Conservation (phyloP, 2,329 filamentous ascomycete genomes). For the Curvularia verruculosa region DNA sequence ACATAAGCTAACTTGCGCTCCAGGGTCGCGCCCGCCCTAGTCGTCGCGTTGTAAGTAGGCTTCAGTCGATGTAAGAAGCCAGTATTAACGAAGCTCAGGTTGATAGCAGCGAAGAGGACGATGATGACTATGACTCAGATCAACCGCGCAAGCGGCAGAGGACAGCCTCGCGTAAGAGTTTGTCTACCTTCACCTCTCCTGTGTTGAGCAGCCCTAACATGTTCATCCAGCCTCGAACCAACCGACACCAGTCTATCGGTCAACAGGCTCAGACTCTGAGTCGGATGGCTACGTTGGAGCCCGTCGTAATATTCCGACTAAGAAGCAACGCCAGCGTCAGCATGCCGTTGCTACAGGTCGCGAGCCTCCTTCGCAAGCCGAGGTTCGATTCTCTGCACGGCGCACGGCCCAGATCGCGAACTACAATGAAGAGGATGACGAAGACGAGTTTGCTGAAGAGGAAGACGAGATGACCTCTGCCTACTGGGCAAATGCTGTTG, state of each 20-base stretch:
- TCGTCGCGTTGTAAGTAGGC: conserved; percentile 63
- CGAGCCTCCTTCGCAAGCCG: conserved; percentile 69
- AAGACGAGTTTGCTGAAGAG: conserved; percentile 61
- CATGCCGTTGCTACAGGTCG: conserved; percentile 66
- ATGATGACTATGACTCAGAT: conserved; percentile 73
- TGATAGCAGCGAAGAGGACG: conserved; percentile 69
- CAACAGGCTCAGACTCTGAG: conserved; percentile 67
- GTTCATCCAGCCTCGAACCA: conserved; percentile 60
- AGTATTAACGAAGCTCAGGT: conserved; percentile 51
- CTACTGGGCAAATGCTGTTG: conserved; percentile 72
- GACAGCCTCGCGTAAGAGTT: conserved; percentile 68
- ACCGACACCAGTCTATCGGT: conserved; percentile 56
- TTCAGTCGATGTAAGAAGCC: conserved; percentile 14
- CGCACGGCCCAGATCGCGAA: conserved; percentile 76
- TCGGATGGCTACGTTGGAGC: conserved; percentile 77
- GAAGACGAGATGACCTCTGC: conserved; percentile 70
- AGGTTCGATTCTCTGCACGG: conserved; percentile 90
- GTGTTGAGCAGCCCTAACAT: conserved; percentile 51
- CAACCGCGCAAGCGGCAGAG: conserved; percentile 68
- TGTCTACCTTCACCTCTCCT: conserved; percentile 37
- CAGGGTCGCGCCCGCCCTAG: conserved; percentile 66
- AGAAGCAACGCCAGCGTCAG: conserved; percentile 76
- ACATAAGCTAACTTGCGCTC: conserved; percentile 41
- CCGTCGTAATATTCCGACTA: conserved; percentile 68
- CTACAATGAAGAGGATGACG: conserved; percentile 69